Conservation (phyloP, 495 filamentous ascomycete species). For the Bathelium albidoporum region DNA sequence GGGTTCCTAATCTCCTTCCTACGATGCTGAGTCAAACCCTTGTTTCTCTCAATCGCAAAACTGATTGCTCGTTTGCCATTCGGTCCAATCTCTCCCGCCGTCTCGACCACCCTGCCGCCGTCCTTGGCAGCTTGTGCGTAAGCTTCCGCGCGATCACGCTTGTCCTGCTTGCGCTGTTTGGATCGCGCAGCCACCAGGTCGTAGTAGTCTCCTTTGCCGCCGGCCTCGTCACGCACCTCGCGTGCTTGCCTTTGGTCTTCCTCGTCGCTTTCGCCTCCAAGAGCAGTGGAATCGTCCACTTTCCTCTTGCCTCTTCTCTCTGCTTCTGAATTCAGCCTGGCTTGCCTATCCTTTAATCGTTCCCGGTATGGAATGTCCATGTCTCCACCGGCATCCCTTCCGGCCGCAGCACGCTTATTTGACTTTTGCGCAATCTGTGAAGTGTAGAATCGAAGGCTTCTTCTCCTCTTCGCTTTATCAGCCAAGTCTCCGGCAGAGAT, state of each 20-base stretch:
- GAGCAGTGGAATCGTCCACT: slow-evolving; percentile 43
- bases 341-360: slow-evolving; percentile 71
- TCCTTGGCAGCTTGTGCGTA: slow-evolving; percentile 42
- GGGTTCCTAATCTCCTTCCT: slow-evolving; percentile 93
- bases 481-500: slow-evolving; percentile 56
- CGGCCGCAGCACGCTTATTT: slow-evolving; percentile 72
- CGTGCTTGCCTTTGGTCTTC: slow-evolving; percentile 47
- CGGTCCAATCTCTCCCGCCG: slow-evolving; percentile 46
- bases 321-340: slow-evolving; percentile 74
- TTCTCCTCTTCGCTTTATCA: slow-evolving; percentile 77
- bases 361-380: slow-evolving; percentile 85
- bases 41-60: slow-evolving; percentile 94
- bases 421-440: slow-evolving; percentile 89
- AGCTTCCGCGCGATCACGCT: slow-evolving; percentile 50
- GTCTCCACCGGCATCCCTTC: slow-evolving; percentile 79
- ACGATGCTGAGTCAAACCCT: slow-evolving; percentile 76
- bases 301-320: slow-evolving; percentile 66
- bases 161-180: slow-evolving; percentile 61
- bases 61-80: slow-evolving; percentile 84
- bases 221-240: slow-evolving; percentile 35
- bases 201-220: slow-evolving; percentile 66
- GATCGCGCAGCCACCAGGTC: slow-evolving; percentile 65
- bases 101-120: slow-evolving; percentile 49
- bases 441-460: slow-evolving; percentile 89
- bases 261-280: slow-evolving; percentile 47